Evolutionary conservation across 768 basidiomycete genomes (phyloP), one percentile per base, ranked within the genome.

Genomic region (Chlorophyllum brunneum): DNA sequence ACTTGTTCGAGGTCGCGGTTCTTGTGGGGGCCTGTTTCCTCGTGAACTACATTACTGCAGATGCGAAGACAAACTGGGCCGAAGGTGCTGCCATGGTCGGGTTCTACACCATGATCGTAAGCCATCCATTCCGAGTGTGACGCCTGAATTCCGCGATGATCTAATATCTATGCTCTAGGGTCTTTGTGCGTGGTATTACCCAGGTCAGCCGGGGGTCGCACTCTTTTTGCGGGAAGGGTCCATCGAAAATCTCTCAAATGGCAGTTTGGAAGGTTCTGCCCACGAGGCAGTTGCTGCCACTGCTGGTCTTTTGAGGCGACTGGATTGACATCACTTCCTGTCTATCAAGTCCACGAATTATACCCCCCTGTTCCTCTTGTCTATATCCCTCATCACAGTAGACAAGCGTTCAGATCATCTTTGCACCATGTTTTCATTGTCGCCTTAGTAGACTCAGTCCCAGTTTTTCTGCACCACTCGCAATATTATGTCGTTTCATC

Each of bases 21-120:
- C 67, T 88, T 29, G 63, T 90, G 3, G 85, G 80, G 1, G 74
- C 85, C 2, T 84, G 82, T 60, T 88, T 89, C 70, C 67, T 89
- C 42, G 87, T 89, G 47, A 90, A 90, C 66, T 88, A 86, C 61
- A 83, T 89, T 46, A 88, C 86, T 10, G 83, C 85, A 0, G 87
- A 89, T 61, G 70, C 80, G 11, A 88, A 89, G 66, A 88, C 88
- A 3, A 89, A 89, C 59, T 89, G 86, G 85, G 80, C 77, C 1
- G 86, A 88, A 67, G 85, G 88, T 13, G 71, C 75, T 38, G 75
- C 81, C 16, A 77, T 89, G 76, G 70, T 88, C 23, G 61, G 78
- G 23, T 86, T 87, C 64, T 88, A 88, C 61, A 41, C 74, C 44
- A 84, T 88, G 78, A 83, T 84, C 50, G 85, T 76, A 48, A 54